These are phyloP conservation scores for Raffaelea deltoideospora DNA, from an alignment of 2,329 filamentous ascomycete species.

Conservation along the genomic window DNA sequence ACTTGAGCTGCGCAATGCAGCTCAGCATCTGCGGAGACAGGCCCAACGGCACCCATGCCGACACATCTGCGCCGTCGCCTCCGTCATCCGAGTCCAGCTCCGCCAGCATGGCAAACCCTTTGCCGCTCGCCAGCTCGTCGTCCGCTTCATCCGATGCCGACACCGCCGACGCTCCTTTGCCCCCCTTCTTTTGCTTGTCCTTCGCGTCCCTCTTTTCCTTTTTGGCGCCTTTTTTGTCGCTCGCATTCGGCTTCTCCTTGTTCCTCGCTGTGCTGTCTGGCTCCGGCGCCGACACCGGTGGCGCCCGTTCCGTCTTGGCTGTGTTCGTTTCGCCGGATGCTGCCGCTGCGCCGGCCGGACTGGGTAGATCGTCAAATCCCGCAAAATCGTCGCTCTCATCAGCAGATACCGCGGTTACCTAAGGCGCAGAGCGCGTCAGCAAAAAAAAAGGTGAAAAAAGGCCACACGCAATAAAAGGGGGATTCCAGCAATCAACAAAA, in stretches of 20 bases:
- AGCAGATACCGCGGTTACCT: constrained; percentile 14
- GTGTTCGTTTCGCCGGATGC: neutral
- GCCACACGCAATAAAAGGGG: too few relatives aligned
- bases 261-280: neutral
- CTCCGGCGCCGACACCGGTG: too few relatives aligned
- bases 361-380: constrained; percentile 16
- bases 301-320: too few relatives aligned
- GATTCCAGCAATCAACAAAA: neutral
- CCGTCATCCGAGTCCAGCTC: constrained; percentile 28
- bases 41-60: constrained; percentile 61
- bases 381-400: constrained; percentile 17
- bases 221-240: constrained; percentile 5
- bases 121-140: constrained; percentile 26
- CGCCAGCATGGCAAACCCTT: constrained; percentile 41
- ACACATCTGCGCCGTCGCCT: constrained; percentile 53
- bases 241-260: constrained; percentile 6
- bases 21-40: constrained; percentile 59
- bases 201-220: constrained; percentile 3
- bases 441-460: too few relatives aligned
- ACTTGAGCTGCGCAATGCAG: constrained; percentile 65
- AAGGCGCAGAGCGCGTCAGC: too few relatives aligned
- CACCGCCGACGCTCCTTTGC: constrained; percentile 14
- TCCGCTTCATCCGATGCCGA: too few relatives aligned
- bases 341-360: neutral
- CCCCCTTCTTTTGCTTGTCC: constrained; percentile 10